Base-by-base conservation (phyloP, 345 rosid genomes). In the Linum trigynum region DNA sequence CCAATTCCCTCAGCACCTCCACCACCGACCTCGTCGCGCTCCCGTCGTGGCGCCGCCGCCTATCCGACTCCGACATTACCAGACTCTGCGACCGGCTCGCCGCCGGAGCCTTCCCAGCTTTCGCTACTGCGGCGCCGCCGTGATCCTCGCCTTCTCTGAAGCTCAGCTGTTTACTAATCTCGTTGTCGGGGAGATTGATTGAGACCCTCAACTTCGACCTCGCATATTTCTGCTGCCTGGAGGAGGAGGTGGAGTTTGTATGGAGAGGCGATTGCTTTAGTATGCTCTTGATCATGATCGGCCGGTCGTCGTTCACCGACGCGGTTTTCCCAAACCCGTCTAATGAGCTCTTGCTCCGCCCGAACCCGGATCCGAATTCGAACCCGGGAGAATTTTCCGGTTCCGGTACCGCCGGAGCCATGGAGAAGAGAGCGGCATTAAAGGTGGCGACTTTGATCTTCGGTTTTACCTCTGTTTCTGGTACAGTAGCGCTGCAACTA, bases 171-270 rank as follows among this genome's bases (percentile, higher is more conserved):
- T 89, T 88, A 57, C 64, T 85, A 65, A 92, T 92, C 83, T 92
- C 98, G 60, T 92, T 92, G 71, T 92, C 96, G 1, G 98, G 98
- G 65, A 92, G 78, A 71, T 92, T 86, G 42, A 92, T 92, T 32
- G 95, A 92, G 14, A 92, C 98, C 78, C 98, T 83, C 10, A 85
- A 75, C 77, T 82, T 90, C 3, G 98, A 90, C 55, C 78, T 92
- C 5, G 84, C 83, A 39, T 81, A 84, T 45, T 77, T 85, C 69
- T 77, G 82, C 77, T 80, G 86, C 76, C 58, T 78, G 14, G 81
- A 63, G 3, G 32, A 64, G 67, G 12, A 69, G 77, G 12, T 63
- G 55, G 76, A 68, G 61, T 35, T 73, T 6, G 86, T 68, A 63
- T 81, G 90, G 73, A 86, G 67, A 4, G 92, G 91, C 59, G 94